These are phyloP conservation scores for Colletotrichum tropicicola DNA, from an alignment of 2,329 filamentous ascomycete species.

Conservation along the genomic window DNA sequence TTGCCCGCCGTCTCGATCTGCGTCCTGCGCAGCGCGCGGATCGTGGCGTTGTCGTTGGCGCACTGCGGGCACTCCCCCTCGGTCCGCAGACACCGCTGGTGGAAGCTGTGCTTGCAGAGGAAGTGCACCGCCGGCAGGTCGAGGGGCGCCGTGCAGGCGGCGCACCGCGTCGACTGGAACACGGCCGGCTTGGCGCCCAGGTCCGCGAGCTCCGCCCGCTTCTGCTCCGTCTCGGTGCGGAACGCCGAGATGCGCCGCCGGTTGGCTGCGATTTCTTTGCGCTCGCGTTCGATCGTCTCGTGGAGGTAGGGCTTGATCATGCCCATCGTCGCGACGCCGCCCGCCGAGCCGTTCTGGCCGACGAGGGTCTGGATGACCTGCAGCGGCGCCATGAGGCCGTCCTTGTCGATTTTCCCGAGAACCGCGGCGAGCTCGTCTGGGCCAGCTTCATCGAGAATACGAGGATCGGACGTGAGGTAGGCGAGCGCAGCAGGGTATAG, in stretches of 20 bases:
- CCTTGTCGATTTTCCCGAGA: slow-evolving; percentile 85
- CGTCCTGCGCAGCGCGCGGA: slow-evolving; percentile 84
- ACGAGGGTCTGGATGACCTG: slow-evolving; percentile 96
- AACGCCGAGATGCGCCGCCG: slow-evolving; percentile 85
- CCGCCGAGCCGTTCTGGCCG: slow-evolving; percentile 51
- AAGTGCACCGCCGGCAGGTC: slow-evolving; percentile 95
- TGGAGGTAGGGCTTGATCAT: slow-evolving; percentile 95
- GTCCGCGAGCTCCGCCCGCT: slow-evolving; percentile 80
- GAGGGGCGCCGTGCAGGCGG: slow-evolving; percentile 79
- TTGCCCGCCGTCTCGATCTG: slow-evolving; percentile 88
- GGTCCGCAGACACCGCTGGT: slow-evolving; percentile 81
- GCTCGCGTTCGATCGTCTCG: slow-evolving; percentile 87
- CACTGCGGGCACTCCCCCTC: slow-evolving; percentile 85
- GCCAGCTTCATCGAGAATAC: slow-evolving; percentile 85
- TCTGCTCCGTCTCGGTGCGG: slow-evolving; percentile 81
- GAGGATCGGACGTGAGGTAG: slow-evolving; percentile 88
- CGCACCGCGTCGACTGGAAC: slow-evolving; percentile 91
- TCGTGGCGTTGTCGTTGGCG: slow-evolving; percentile 83
- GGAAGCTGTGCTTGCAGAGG: slow-evolving; percentile 96
- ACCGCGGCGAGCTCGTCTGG: slow-evolving; percentile 82
- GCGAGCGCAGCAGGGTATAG: slow-evolving; percentile 92
- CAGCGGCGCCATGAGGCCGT: slow-evolving; percentile 92
- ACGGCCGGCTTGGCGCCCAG: slow-evolving; percentile 83
- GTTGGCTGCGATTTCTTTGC: slow-evolving; percentile 84
- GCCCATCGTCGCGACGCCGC: slow-evolving; percentile 90